These are phyloP conservation scores for Fusarium torulosum DNA, from an alignment of 2,329 filamentous ascomycete genomes.

Conservation along the genomic window DNA sequence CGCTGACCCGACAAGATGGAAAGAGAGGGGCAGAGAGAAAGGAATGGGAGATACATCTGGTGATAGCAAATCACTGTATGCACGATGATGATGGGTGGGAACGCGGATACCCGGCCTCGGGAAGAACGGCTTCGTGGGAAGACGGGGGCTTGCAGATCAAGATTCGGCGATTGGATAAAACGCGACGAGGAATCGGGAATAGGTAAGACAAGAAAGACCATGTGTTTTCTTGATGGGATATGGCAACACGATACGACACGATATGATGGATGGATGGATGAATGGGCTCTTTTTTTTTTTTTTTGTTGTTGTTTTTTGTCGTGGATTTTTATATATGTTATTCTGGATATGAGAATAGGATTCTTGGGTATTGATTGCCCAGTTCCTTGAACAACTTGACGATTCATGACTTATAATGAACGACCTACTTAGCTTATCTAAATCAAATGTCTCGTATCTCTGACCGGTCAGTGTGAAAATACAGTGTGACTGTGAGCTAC, in stretches of 20 bases:
- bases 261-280: slow-evolving; percentile 15
- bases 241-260: slow-evolving; percentile 2
- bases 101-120: slow-evolving; percentile 37
- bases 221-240: slow-evolving; percentile 9
- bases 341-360: slow-evolving; percentile 19
- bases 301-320: slow-evolving; percentile 3
- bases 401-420: slow-evolving; percentile 47
- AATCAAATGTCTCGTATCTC: neutral
- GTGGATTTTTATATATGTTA: slow-evolving; percentile 15
- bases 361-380: slow-evolving; percentile 16
- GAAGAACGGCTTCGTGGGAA: slow-evolving; percentile 42
- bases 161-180: slow-evolving; percentile 37
- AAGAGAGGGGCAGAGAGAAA: slow-evolving; percentile 24
- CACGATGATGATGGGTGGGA: slow-evolving; percentile 41
- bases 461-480: neutral
- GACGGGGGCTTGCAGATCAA: slow-evolving; percentile 37
- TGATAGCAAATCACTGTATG: slow-evolving; percentile 32
- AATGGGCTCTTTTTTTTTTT: slow-evolving; percentile 1
- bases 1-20: slow-evolving; percentile 12
- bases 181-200: slow-evolving; percentile 17
- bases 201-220: slow-evolving; percentile 18
- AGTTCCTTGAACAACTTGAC: slow-evolving; percentile 35
- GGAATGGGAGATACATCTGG: slow-evolving; percentile 8
- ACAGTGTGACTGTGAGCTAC: too few species aligned
- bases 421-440: slow-evolving; percentile 6